phyloP scores from a whole-genome alignment of 805 yeast genomes.

The Hanseniaspora taiwanica region DNA sequence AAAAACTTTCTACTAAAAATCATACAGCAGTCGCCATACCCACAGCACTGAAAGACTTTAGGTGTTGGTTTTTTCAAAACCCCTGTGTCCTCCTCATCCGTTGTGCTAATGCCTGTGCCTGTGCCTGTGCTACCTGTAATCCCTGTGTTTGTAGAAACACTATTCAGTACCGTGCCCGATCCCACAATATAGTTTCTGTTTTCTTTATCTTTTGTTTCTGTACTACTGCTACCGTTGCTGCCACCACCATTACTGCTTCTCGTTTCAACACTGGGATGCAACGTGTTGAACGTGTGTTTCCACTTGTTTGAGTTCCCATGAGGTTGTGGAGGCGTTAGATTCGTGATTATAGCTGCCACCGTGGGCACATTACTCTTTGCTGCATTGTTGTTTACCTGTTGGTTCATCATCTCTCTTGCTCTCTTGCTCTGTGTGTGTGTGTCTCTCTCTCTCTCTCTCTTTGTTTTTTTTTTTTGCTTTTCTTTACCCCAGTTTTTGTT shows the following conservation, averaged over 20 bases:
- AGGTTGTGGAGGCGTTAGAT: neutral
- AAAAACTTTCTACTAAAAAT: constrained; percentile 86
- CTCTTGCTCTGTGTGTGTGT: neutral
- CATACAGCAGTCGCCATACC: constrained; percentile 79
- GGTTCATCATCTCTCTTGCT: neutral
- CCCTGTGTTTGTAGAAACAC: no score
- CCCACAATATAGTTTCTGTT: no score
- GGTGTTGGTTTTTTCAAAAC: constrained; percentile 1
- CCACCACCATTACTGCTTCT: neutral
- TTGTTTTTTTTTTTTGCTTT: neutral
- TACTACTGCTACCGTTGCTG: neutral
- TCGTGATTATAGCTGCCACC: neutral
- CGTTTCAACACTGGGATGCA: neutral
- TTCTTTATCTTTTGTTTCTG: no score
- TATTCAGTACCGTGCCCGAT: no score
- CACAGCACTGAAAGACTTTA: constrained; percentile 69
- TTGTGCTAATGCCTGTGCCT: no score
- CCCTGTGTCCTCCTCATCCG: no score
- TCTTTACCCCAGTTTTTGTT: neutral
- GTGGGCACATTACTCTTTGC: neutral
- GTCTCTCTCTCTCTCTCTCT: neutral
- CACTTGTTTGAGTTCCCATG: neutral
- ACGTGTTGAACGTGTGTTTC: neutral
- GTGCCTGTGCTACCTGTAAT: no score
- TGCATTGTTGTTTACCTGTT: neutral